Evolutionary conservation across 176 grass and related monocot genomes (phyloP).

Genomic region (Oropetium thomaeum): DNA sequence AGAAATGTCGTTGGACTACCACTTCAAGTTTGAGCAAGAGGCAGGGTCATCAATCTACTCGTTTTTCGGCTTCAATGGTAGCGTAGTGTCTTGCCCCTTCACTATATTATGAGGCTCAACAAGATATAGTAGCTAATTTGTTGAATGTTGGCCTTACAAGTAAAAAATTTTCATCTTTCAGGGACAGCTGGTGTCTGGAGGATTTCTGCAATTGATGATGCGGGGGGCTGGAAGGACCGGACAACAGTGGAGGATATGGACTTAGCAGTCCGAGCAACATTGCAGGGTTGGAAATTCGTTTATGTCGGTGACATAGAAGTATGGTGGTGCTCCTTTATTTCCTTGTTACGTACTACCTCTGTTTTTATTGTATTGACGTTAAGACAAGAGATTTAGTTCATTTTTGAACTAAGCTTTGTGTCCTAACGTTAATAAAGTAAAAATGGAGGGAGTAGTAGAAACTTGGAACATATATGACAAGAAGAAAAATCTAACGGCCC

Average conservation of each 20-base stretch:
- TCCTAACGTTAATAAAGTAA: too few species aligned
- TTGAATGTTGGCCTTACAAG: neutral
- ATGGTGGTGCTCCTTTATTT: slow-evolving; percentile 15
- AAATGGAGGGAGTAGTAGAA: too few species aligned
- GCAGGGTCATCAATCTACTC: slow-evolving; percentile 70
- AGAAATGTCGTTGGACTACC: slow-evolving; percentile 95
- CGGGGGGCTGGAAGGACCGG: slow-evolving; percentile 92
- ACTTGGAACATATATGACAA: neutral
- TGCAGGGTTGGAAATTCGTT: slow-evolving; percentile 84
- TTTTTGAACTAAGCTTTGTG: too few species aligned
- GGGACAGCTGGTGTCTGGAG: slow-evolving; percentile 97
- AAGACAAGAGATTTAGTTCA: too few species aligned
- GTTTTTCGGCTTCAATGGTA: slow-evolving; percentile 95
- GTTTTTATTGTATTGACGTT: too few species aligned
- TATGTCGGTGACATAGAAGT: slow-evolving; percentile 78
- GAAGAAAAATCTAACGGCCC: slow-evolving; percentile 13
- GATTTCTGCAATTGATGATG: slow-evolving; percentile 62
- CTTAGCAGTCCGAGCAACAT: slow-evolving; percentile 67
- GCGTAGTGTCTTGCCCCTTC: slow-evolving; percentile 6
- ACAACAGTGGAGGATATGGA: slow-evolving; percentile 99
- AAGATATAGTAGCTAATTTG: neutral
- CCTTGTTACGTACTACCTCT: too few species aligned
- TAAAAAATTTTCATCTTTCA: slow-evolving; percentile 15
- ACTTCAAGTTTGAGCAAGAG: slow-evolving; percentile 96
- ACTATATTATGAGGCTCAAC: neutral